Evolutionary conservation across 176 grass and related monocot species (phyloP).

Genomic region (Raddia guianensis): DNA sequence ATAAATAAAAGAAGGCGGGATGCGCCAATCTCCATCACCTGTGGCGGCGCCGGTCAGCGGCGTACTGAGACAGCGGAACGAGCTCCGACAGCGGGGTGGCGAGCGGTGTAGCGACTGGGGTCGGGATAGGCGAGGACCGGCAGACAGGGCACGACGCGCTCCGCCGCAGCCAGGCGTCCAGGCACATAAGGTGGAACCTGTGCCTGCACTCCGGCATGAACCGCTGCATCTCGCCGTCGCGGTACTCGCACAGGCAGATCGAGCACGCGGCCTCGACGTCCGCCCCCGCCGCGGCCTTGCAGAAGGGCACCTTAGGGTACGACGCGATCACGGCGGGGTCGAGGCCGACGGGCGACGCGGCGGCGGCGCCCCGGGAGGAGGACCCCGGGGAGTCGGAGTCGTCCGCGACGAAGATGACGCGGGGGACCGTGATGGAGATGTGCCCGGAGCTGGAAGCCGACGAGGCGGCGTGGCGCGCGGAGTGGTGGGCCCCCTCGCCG

Average conservation of each 20-base stretch:
- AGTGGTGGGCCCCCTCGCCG: not conserved
- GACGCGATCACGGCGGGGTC: slow-evolving; percentile 69
- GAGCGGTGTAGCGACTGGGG: slow-evolving; percentile 69
- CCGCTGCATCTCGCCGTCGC: slow-evolving; percentile 88
- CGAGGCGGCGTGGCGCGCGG: slow-evolving; percentile 12
- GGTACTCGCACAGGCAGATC: slow-evolving; percentile 92
- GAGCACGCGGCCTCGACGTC: slow-evolving; percentile 63
- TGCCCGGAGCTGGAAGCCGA: slow-evolving; percentile 56
- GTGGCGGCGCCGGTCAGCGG: slow-evolving; percentile 70
- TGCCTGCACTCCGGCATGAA: slow-evolving; percentile 91
- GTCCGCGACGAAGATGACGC: slow-evolving; percentile 90
- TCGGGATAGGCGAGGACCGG: slow-evolving; percentile 83
- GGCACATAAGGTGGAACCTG: slow-evolving; percentile 89
- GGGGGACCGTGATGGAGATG: slow-evolving; percentile 63
- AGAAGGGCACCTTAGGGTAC: slow-evolving; percentile 84
- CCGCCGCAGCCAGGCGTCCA: slow-evolving; percentile 88
- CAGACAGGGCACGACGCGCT: slow-evolving; percentile 91
- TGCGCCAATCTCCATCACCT: slow-evolving; percentile 45
- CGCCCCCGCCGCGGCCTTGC: slow-evolving; percentile 40
- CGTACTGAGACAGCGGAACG: slow-evolving; percentile 83
- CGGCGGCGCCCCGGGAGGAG: slow-evolving; percentile 45
- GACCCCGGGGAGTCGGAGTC: slow-evolving; percentile 70
- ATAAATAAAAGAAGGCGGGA: not conserved
- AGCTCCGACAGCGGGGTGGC: slow-evolving; percentile 84
- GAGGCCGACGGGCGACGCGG: slow-evolving; percentile 63